A percentile compares a stretch with the other conserved stretches of the same genome.
Evolutionary conservation across 345 rosid species (phyloP).

Genomic region (Murraya koenigii): DNA sequence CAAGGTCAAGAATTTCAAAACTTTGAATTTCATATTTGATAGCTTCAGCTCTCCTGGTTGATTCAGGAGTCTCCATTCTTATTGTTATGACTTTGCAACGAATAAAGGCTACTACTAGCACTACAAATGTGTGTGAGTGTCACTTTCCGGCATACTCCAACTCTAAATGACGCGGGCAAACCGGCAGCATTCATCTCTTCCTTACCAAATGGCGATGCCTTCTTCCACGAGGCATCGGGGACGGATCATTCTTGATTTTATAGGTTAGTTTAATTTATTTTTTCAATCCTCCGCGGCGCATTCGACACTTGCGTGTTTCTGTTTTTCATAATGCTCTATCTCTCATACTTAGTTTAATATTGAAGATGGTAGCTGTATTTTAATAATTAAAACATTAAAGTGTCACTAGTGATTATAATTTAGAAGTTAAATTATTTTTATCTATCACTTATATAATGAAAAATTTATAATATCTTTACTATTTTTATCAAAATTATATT

Average conservation of each 20-base stretch:
- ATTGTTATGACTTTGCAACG: background rate
- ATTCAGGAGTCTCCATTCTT: background rate
- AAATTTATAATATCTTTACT: no score
- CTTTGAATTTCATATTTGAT: background rate
- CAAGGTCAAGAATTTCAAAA: background rate
- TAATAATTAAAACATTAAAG: no score
- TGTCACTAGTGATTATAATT: fast-evolving
- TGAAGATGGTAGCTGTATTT: fast-evolving
- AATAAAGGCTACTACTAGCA: background rate
- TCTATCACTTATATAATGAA: no score
- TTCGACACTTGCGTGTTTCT: no score
- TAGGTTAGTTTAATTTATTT: background rate
- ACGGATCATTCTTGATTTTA: background rate
- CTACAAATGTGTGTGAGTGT: background rate
- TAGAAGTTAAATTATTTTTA: no score
- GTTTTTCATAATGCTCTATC: no score
- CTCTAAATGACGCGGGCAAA: no score
- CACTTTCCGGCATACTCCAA: background rate
- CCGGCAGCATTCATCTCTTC: no score
- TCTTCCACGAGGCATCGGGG: background rate
- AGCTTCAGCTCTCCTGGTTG: background rate
- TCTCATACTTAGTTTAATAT: fast-evolving
- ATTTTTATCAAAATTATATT: no score
- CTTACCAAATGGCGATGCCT: no score
- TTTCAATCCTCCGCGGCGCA: no score